Evolutionary conservation across 1,284 basidiomycete species (phyloP).

Genomic region (Tilletia setariae): DNA sequence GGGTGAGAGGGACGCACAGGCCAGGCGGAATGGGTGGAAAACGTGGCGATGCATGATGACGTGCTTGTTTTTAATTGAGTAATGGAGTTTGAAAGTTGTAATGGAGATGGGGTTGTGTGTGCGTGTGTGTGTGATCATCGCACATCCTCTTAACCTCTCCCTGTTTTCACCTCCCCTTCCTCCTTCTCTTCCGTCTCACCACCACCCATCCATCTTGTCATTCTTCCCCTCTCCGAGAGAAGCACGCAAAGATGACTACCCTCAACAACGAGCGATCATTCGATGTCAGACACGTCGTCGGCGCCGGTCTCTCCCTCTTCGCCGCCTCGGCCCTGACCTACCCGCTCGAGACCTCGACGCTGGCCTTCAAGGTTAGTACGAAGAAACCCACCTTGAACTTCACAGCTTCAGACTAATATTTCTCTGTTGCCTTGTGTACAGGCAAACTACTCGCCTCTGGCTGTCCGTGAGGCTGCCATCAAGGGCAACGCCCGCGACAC

Average conservation of each 20-base stretch:
- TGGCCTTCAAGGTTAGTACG: background rate
- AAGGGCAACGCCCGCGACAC: background rate
- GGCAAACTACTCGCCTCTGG: conserved; percentile 13
- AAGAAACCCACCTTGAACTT: background rate
- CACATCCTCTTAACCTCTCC: too few relatives aligned
- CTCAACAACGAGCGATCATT: conserved; percentile 4
- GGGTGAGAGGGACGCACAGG: background rate
- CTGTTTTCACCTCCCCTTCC: background rate
- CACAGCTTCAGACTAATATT: too few relatives aligned
- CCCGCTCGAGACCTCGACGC: background rate
- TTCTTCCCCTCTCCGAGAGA: background rate
- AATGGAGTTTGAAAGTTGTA: background rate
- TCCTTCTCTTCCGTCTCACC: background rate
- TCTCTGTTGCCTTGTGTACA: too few relatives aligned
- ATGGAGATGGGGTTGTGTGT: too few relatives aligned
- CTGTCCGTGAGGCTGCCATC: conserved; percentile 2
- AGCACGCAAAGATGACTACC: background rate
- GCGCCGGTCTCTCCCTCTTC: conserved; percentile 11
- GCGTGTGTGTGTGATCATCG: too few relatives aligned
- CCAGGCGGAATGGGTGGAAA: background rate
- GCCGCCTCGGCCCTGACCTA: conserved; percentile 14
- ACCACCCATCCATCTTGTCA: background rate
- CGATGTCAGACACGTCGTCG: background rate
- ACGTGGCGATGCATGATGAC: background rate
- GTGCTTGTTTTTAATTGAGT: background rate